Evolutionary conservation across 129 eudicot genomes (phyloP), one percentile per base, ranked within the genome.

Genomic region (Ambrosia artemisiifolia): DNA sequence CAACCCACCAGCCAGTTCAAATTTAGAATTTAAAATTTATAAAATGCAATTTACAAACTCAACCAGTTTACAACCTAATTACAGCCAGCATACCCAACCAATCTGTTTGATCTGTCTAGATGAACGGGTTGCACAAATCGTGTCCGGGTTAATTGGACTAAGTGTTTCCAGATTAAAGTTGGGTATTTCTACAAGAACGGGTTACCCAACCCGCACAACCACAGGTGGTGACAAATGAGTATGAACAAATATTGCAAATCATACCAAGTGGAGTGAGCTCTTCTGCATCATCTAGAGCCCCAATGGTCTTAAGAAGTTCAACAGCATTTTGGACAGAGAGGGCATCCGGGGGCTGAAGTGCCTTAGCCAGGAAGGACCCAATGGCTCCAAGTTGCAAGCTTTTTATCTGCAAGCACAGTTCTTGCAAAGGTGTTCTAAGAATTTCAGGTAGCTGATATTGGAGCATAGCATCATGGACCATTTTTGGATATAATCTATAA

Each of bases 231-330:
- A 43, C 60, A 72, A 30, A 67, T 5, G 51, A 59, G 18, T 33
- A 35, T 28, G 32, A 19, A 19, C 28, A 44, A 28, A 55, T 33
- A 19, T 60, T 42, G 18, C 42, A 36, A 16, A 28, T 20, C 86
- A 75, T 65, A 92, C 98, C 98, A 63, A 94, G 95, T 47, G 98
- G 93, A 72, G 98, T 94, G 13, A 94, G 97, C 76, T 94, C 96
- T 90, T 94, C 98, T 5, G 50, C 36, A 44, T 94, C 97, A 88
- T 94, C 89, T 44, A 94, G 62, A 51, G 97, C 97, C 14, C 98
- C 98, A 72, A 94, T 94, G 36, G 97, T 94, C 65, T 90, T 94
- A 61, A 94, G 83, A 83, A 94, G 98, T 74, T 94, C 98, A 83
- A 94, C 80, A 4, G 97, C 98, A 77, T 94, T 94, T 59, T 88